phyloP scores from a whole-genome alignment of 306 rosid genomes.

The Acacia melanoxylon region DNA sequence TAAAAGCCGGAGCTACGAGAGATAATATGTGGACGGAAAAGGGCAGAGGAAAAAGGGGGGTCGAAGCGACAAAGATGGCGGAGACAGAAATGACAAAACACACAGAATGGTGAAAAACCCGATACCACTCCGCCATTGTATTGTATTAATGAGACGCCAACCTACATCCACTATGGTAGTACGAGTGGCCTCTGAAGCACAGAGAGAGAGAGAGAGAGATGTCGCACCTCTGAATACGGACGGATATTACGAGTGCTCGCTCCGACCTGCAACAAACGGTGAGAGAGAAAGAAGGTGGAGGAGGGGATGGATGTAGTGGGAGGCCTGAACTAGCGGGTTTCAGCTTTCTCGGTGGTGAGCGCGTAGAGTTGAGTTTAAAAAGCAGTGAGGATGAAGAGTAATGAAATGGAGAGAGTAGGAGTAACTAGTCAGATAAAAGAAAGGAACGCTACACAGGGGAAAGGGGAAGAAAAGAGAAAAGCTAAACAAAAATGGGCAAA shows the following conservation, averaged over 20 bases:
- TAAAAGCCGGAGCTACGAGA: neutral
- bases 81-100: slow-evolving; percentile 49
- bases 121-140: slow-evolving; percentile 14
- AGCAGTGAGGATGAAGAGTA: no score
- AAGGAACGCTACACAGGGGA: no score
- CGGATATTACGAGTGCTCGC: neutral
- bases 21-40: slow-evolving; percentile 18
- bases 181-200: neutral
- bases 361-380: no score
- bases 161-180: neutral
- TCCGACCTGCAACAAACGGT: neutral
- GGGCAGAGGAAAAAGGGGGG: slow-evolving; percentile 5
- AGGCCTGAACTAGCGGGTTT: neutral
- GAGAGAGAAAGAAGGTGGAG: neutral
- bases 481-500: no score
- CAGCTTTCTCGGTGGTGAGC: neutral
- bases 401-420: no score
- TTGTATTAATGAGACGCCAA: slow-evolving; percentile 9
- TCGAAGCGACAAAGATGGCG: slow-evolving; percentile 45
- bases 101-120: slow-evolving; percentile 24
- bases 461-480: no score
- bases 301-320: neutral
- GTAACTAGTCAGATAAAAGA: no score
- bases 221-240: neutral
- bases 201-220: neutral